These are phyloP conservation scores for Colletotrichum coccodes DNA, from an alignment of 2,329 filamentous ascomycete genomes.

Conservation along the genomic window DNA sequence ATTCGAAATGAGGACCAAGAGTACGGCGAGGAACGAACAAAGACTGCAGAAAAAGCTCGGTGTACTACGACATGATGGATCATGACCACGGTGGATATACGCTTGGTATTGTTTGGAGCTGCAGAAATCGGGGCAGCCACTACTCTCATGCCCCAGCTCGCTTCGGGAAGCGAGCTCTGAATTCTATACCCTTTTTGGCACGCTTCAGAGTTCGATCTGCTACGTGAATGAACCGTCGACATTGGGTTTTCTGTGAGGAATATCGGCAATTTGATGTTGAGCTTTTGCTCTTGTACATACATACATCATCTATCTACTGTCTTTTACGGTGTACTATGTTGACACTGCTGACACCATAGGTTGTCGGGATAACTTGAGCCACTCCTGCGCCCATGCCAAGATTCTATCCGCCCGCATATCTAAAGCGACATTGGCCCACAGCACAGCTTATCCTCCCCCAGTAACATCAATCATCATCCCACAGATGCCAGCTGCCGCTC, in stretches of 20 bases:
- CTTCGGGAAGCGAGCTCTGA: slow-evolving; percentile 13
- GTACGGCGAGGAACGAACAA: neutral
- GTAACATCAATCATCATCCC: slow-evolving; percentile 24
- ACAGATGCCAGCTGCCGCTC: slow-evolving; percentile 28
- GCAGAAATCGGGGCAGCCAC: neutral
- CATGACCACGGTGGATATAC: neutral
- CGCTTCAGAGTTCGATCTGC: no score
- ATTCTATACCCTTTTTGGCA: neutral
- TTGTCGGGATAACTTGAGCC: neutral
- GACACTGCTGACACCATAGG: neutral
- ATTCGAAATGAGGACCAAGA: neutral
- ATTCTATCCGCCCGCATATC: neutral
- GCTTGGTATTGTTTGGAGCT: neutral
- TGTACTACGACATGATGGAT: neutral
- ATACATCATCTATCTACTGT: neutral
- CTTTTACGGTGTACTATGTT: no score
- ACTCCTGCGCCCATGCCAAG: no score
- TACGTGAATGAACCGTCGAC: neutral
- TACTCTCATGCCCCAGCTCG: slow-evolving; percentile 25
- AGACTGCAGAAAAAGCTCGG: neutral
- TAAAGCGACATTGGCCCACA: neutral
- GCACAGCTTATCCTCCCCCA: no score
- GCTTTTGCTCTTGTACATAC: no score
- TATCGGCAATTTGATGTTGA: neutral
- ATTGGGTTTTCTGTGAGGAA: neutral